These are phyloP conservation scores for Globisporangium barbulae DNA, from an alignment of 352 stramenopile species.

Conservation along the genomic window DNA sequence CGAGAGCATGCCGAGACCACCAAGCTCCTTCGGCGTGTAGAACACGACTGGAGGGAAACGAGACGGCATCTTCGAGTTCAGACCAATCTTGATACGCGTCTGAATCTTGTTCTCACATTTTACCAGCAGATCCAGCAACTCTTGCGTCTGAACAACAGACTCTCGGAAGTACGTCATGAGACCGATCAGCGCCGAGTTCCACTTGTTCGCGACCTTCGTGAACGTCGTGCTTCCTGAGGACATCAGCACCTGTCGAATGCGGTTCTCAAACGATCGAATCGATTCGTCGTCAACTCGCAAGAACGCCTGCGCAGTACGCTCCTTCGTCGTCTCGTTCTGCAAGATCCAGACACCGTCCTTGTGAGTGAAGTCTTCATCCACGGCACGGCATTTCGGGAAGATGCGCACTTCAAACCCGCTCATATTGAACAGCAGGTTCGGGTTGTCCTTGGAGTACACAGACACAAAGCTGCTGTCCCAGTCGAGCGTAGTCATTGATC, in stretches of 20 bases:
- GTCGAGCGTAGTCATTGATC: slow-evolving; percentile 98
- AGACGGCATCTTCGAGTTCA: slow-evolving; percentile 99
- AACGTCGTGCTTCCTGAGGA: slow-evolving; percentile 99
- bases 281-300: slow-evolving; percentile 95
- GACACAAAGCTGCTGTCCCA: slow-evolving; percentile 99
- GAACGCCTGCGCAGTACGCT: slow-evolving; percentile 98
- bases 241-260: slow-evolving; percentile 99
- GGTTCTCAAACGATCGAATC: slow-evolving; percentile 98
- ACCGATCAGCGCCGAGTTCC: slow-evolving; percentile 92
- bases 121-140: slow-evolving; percentile 99
- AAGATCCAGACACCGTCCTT: slow-evolving; percentile 99
- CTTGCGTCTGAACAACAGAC: slow-evolving; percentile 98
- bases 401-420: slow-evolving; percentile 98
- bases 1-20: slow-evolving; percentile 98
- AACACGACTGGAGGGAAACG: slow-evolving; percentile 99
- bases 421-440: slow-evolving; percentile 99
- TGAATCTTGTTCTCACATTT: slow-evolving; percentile 99
- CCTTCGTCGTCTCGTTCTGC: slow-evolving; percentile 99
- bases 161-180: slow-evolving; percentile 99
- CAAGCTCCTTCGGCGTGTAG: slow-evolving; percentile 99
- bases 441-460: slow-evolving; percentile 99
- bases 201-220: slow-evolving; percentile 99
- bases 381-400: slow-evolving; percentile 89
- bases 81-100: slow-evolving; percentile 99
- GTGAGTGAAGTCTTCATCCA: slow-evolving; percentile 92